Base-by-base conservation (phyloP, 2,329 filamentous ascomycete species). In the Pseudogymnoascus sp. region DNA sequence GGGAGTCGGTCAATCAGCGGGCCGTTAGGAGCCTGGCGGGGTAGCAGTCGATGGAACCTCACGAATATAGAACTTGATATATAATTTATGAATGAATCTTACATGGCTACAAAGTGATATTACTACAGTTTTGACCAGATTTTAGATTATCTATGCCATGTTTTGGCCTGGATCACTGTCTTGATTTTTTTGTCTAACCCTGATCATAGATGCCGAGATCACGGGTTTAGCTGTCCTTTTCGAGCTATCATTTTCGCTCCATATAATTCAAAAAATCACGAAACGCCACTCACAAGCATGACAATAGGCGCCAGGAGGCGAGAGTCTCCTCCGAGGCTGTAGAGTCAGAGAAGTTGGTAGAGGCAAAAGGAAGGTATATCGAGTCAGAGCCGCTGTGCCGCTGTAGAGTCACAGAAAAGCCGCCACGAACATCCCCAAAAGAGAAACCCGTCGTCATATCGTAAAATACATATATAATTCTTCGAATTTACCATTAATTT, bases 331-430 rank as follows among this genome's bases (percentile, higher is more conserved):
- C 24, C 47, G 47, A 54, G 47, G 47, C 29, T 54, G 47, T 54
- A 54, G 47, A 54, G 47, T 54, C 29, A 54, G 26, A 11, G 47
- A 33, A 54, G 9, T 54, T 54, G 47, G 47, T 54, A 33, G 47
- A 33, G 47, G 17, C 47, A 11, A 7, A 54, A 17, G 17, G 47
- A 54, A 54, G 47, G 47, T 13, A 21, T 40, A 1, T 1, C 47
- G 47, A 33, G 47, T 54, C 47, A 54, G 47, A 17, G 26, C 5
- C 2, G 47, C 47, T 11, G 29, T 33, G 26, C 5, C 2, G 47
- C 47, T 11, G 29, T 33, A 33, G 26, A 54, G 47, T 54, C 47
- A 33, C 47, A 33, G 26, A 33, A 50, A 2, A 54, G 17, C 17
- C 29, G 17, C 15, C 26, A 21, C n/a, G 26, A 17, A 11, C 26